A percentile compares a stretch with the other conserved stretches of the same genome.
phyloP scores from a whole-genome alignment of 2,329 filamentous ascomycete species.

The Aspergillus sp. region DNA sequence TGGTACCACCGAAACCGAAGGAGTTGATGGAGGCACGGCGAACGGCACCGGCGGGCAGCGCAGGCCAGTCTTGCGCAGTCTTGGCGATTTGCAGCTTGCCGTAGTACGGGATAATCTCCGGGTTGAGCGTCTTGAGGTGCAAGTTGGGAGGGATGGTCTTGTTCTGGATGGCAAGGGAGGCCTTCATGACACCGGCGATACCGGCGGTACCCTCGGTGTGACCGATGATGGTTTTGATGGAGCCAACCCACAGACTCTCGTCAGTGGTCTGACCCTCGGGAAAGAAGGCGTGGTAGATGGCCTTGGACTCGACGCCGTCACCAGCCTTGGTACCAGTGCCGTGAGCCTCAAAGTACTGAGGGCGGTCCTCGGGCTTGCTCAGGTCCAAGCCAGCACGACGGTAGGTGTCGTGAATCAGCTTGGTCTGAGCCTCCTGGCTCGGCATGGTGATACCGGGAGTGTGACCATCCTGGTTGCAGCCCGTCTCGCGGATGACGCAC shows the following conservation, averaged over 20 bases:
- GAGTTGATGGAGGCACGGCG: conserved; percentile 45
- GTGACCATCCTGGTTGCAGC: conserved; percentile 40
- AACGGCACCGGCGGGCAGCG: conserved; percentile 21
- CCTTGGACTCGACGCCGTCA: conserved; percentile 11
- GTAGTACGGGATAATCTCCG: conserved; percentile 20
- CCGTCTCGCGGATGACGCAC: conserved; percentile 24
- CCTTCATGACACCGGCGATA: conserved; percentile 27
- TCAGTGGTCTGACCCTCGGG: neutral
- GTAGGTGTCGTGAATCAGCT: conserved; percentile 45
- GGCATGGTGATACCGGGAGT: conserved; percentile 42
- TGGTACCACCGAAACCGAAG: conserved; percentile 40
- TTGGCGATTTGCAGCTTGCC: conserved; percentile 22
- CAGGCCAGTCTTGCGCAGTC: conserved; percentile 23
- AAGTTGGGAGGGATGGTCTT: conserved; percentile 29
- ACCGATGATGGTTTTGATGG: conserved; percentile 17
- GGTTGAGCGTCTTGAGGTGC: conserved; percentile 25
- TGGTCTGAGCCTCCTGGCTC: conserved; percentile 38
- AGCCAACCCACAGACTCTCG: conserved; percentile 12
- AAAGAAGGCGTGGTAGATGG: conserved; percentile 6
- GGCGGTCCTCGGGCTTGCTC: conserved; percentile 26
- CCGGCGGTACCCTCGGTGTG: conserved; percentile 22
- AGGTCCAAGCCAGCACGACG: conserved; percentile 41
- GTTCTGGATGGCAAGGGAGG: conserved; percentile 26
- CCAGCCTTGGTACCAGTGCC: conserved; percentile 40
- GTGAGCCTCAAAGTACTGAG: conserved; percentile 50